Conservation (phyloP, 2,329 filamentous ascomycete species). For the Periconia macrospinosa region DNA sequence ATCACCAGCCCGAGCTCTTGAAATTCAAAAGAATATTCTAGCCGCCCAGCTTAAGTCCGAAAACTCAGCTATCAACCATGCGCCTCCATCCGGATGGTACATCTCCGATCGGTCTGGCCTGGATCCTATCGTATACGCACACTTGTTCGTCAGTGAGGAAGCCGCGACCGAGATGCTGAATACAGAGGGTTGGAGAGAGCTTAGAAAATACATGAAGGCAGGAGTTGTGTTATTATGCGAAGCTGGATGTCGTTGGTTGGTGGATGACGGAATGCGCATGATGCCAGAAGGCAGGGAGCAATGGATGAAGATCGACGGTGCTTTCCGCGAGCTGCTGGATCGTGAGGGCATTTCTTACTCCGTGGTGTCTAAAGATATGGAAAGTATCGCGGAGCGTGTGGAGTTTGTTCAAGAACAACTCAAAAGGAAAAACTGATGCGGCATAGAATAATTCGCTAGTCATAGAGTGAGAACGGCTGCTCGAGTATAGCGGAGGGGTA, state of each 20-base stretch:
- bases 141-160: conserved; percentile 29
- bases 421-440: too few relatives aligned
- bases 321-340: conserved; percentile 21
- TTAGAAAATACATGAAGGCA: conserved; percentile 38
- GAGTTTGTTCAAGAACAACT: conserved; percentile 11
- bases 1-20: too few relatives aligned
- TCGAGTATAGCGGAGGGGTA: too few relatives aligned
- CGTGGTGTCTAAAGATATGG: conserved; percentile 16
- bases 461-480: too few relatives aligned
- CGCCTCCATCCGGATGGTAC: conserved; percentile 30
- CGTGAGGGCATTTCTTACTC: conserved; percentile 20
- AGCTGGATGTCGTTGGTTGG: conserved; percentile 38
- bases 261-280: conserved; percentile 44
- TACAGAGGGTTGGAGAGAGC: conserved; percentile 28
- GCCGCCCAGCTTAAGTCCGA: too few relatives aligned
- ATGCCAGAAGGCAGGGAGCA: conserved; percentile 31
- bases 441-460: too few relatives aligned
- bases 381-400: conserved; percentile 16
- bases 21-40: too few relatives aligned
- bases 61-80: too few relatives aligned
- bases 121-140: conserved; percentile 48
- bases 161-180: conserved; percentile 25
- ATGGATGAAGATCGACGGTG: conserved; percentile 26
- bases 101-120: conserved; percentile 50
- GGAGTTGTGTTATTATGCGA: conserved; percentile 46